These are phyloP conservation scores for Xylariales sp. DNA, from an alignment of 2,329 filamentous ascomycete species.

Conservation along the genomic window DNA sequence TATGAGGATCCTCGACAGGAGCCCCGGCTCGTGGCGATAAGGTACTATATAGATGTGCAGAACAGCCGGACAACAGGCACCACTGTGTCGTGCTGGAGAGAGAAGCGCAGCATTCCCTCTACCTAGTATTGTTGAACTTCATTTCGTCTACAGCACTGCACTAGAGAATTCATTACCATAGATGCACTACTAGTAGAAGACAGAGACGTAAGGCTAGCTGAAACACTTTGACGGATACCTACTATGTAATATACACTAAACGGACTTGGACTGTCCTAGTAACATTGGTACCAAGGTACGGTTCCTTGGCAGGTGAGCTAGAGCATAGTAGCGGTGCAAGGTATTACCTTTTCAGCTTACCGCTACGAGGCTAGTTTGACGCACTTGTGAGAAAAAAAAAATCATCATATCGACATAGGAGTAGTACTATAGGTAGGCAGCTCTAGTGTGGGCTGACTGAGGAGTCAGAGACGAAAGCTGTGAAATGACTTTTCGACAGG, in stretches of 20 bases:
- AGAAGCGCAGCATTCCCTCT: neutral
- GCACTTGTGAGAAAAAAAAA: neutral
- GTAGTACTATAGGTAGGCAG: neutral
- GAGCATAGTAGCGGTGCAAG: neutral
- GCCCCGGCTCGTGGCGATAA: slow-evolving; percentile 8
- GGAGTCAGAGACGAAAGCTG: neutral
- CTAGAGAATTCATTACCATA: too few species aligned
- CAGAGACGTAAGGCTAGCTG: too few species aligned
- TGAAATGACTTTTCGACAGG: neutral
- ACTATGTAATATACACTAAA: neutral
- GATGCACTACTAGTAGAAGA: too few species aligned
- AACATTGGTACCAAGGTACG: slow-evolving; percentile 6
- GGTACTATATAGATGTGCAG: neutral
- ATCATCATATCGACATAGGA: neutral
- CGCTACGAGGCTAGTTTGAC: slow-evolving; percentile 15
- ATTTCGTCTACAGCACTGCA: too few species aligned
- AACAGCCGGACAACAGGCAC: neutral
- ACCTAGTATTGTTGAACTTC: too few species aligned
- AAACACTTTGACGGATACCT: neutral
- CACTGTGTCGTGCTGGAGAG: neutral
- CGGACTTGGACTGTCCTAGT: neutral
- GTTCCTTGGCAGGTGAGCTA: slow-evolving; percentile 24
- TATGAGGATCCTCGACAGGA: neutral
- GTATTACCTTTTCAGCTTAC: slow-evolving; percentile 15
- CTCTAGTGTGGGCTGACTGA: neutral